These are phyloP conservation scores for Raphanus raphanistrum DNA, from an alignment of 345 rosid species.

Conservation along the genomic window DNA sequence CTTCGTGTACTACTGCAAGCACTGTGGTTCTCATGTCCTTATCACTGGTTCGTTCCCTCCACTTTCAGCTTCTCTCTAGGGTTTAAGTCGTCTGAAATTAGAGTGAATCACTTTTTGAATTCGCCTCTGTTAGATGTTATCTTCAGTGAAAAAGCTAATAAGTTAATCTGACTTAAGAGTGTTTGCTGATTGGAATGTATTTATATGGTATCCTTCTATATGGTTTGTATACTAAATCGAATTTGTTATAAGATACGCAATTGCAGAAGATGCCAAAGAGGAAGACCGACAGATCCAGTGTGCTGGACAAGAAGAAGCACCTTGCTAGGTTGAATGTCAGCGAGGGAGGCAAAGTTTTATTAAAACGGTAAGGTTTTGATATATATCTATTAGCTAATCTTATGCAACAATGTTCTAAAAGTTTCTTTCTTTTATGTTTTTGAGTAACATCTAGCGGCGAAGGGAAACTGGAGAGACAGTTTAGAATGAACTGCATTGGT, in stretches of 20 bases:
- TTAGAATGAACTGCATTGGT: slow-evolving; percentile 90
- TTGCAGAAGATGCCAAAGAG: slow-evolving; percentile 97
- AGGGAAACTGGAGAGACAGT: slow-evolving; percentile 96
- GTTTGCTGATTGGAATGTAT: background rate
- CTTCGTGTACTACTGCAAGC: slow-evolving; percentile 98
- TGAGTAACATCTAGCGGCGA: slow-evolving; percentile 58
- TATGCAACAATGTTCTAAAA: background rate
- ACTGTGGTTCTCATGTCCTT: slow-evolving; percentile 94
- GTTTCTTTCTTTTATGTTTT: background rate
- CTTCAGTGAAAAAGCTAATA: background rate
- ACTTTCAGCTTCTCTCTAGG: background rate
- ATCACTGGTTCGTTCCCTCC: slow-evolving; percentile 72
- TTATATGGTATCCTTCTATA: background rate
- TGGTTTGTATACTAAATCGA: slow-evolving; percentile 41
- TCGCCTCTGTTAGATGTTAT: background rate
- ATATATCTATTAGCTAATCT: background rate
- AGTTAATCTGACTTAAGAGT: background rate
- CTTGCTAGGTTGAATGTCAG: slow-evolving; percentile 76
- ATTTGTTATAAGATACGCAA: slow-evolving; percentile 73
- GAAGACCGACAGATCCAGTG: slow-evolving; percentile 90
- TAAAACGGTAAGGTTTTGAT: slow-evolving; percentile 58
- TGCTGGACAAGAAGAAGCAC: slow-evolving; percentile 87
- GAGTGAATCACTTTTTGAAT: background rate
- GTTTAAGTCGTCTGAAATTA: background rate
- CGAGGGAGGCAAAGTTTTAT: slow-evolving; percentile 83